Evolutionary conservation across 129 eudicot genomes (phyloP), one percentile per base, ranked within the genome.

Genomic region (Ambrosia trifida): DNA sequence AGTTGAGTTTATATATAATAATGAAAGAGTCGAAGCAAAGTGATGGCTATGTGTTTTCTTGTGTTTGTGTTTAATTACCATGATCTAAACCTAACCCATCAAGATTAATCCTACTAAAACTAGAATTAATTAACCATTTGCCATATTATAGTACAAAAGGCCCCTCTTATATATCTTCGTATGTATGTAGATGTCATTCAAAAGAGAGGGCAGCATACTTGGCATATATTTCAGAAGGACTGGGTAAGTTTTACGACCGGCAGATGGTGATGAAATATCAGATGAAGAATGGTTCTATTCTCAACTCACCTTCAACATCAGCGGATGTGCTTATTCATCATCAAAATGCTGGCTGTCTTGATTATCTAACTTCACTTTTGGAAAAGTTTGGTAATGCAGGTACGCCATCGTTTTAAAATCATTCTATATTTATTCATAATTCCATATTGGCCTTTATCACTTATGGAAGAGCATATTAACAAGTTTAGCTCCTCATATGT

Each of bases 171-270:
- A 33, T 61, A 35, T 63, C 33, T 59, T 69, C 12, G 1, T 68
- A 20, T 2, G 62, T 20, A 28, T 11, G 11, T 81, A 82, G 96
- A 73, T 82, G 81, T 66, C 38, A 30, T 28, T 77, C 82, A 45
- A 59, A 40, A 0, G 83, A 69, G 82, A 79, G 53, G 66, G 82
- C 73, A 33, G 78, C 82, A 11, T 89, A 85, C 82, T 24, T 87
- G 74, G 98, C 95, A 57, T 93, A 85, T 72, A 45, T 89, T 45
- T 84, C 92, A 31, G 98, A 93, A 82, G 96, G 96, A 66, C 66
- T 87, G 20, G 85, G 81, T 18, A 64, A 83, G 64, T 78, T 61
- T 20, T 81, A 83, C 65, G 79, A 87, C 16, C 85, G 96, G 95
- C 79, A 83, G 50, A 89, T 77, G 76, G 83, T 84, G 36, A 87